Percentiles rank a stretch among this genome's conserved stretches.
Evolutionary conservation across 768 basidiomycete species (phyloP).

Genomic region (Epithele typhae): DNA sequence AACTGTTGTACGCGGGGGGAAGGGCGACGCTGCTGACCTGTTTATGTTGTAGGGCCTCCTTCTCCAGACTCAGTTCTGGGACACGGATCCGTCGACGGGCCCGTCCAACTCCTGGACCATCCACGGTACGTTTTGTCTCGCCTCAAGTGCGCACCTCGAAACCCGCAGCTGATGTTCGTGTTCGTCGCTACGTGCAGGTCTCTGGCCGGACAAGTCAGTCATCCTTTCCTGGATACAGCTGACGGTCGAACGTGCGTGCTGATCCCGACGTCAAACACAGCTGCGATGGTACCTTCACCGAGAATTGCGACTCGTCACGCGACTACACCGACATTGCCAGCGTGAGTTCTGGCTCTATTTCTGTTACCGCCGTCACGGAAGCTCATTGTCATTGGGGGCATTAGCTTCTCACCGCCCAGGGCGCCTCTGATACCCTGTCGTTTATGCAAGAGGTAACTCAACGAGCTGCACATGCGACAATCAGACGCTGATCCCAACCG

Average conservation of each 20-base stretch:
- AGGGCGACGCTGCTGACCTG: too few species aligned
- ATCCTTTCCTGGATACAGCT: not conserved
- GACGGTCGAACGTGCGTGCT: constrained; percentile 1
- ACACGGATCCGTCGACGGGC: constrained; percentile 58
- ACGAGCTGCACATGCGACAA: too few species aligned
- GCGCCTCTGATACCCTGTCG: constrained; percentile 51
- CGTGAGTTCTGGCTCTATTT: constrained; percentile 26
- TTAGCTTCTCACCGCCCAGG: constrained; percentile 55
- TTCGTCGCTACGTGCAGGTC: constrained; percentile 37
- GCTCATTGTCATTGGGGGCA: not conserved
- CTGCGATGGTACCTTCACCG: constrained; percentile 43
- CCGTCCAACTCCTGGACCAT: constrained; percentile 71
- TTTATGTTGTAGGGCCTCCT: constrained; percentile 51
- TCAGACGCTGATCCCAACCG: too few species aligned
- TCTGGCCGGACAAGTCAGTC: constrained; percentile 63
- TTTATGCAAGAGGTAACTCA: constrained; percentile 44
- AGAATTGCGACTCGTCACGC: constrained; percentile 39
- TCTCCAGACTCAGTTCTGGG: constrained; percentile 72
- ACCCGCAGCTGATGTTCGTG: constrained; percentile 1
- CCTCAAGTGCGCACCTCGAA: too few species aligned
- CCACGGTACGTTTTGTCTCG: constrained; percentile 47
- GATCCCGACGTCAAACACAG: constrained; percentile 28
- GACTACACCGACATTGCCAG: constrained; percentile 40
- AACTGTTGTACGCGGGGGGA: too few species aligned
- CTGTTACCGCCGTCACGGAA: not conserved